A percentile compares a stretch with the other conserved stretches of the same genome.
These are phyloP conservation scores for Penicillium herquei DNA, from an alignment of 495 filamentous ascomycete genomes.

Conservation along the genomic window DNA sequence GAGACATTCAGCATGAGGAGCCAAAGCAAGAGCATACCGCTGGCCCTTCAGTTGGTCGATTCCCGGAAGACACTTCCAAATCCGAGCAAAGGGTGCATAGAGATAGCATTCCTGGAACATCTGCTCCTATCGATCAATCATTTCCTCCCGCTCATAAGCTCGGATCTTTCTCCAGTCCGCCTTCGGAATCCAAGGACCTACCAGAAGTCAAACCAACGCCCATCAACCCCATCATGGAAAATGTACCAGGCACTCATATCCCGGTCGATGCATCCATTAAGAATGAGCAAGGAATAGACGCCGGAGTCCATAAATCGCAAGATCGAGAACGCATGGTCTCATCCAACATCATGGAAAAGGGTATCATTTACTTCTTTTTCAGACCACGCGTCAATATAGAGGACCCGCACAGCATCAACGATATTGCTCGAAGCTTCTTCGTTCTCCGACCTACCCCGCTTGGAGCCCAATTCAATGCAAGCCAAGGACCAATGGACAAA, in stretches of 20 bases:
- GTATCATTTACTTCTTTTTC: slow-evolving; percentile 92
- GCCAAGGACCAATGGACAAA: slow-evolving; percentile 57
- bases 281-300: slow-evolving; percentile 9
- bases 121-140: background rate
- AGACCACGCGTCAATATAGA: slow-evolving; percentile 72
- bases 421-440: slow-evolving; percentile 79
- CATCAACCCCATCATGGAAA: background rate
- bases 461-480: slow-evolving; percentile 61
- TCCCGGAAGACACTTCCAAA: background rate
- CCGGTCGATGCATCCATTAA: slow-evolving; percentile 5
- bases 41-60: background rate
- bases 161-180: background rate
- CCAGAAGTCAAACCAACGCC: background rate
- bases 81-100: background rate
- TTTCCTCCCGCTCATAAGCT: background rate
- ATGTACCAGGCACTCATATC: background rate
- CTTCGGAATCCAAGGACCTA: background rate
- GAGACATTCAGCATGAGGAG: slow-evolving; percentile 4
- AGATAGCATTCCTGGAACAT: background rate
- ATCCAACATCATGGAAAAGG: slow-evolving; percentile 84
- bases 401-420: slow-evolving; percentile 64
- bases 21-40: slow-evolving; percentile 25
- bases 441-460: slow-evolving; percentile 73
- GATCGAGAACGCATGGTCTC: slow-evolving; percentile 57
- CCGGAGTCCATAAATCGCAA: slow-evolving; percentile 34